These are phyloP conservation scores for Miscanthus lutarioriparius DNA, from an alignment of 176 grass and related monocot genomes.

Conservation along the genomic window DNA sequence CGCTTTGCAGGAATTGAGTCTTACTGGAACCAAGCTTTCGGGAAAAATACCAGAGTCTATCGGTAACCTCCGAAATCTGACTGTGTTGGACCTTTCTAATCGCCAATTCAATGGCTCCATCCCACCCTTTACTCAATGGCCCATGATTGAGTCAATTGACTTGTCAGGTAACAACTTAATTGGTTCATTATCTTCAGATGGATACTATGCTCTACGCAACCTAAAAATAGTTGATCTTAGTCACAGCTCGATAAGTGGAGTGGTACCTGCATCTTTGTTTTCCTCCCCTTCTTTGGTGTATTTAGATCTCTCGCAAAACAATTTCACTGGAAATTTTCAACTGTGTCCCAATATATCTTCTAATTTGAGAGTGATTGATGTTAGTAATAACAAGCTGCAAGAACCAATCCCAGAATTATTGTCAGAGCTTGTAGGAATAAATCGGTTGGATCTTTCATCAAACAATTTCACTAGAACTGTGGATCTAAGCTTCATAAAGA, in stretches of 20 bases:
- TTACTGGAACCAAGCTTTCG: slow-evolving; percentile 38
- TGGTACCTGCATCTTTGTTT: slow-evolving; percentile 2
- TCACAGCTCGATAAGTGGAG: not conserved
- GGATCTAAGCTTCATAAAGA: slow-evolving; percentile 11
- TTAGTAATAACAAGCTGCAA: slow-evolving; percentile 37
- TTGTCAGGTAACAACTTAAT: slow-evolving; percentile 44
- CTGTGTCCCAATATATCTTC: not conserved
- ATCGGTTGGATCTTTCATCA: slow-evolving; percentile 40
- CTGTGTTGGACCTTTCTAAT: slow-evolving; percentile 40
- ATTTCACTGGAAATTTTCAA: not conserved
- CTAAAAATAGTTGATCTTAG: not conserved
- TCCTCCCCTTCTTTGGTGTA: not conserved
- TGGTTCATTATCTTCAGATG: slow-evolving; percentile 30
- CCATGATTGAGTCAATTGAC: slow-evolving; percentile 7
- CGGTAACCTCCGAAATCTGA: slow-evolving; percentile 27
- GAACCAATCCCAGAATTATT: slow-evolving; percentile 44
- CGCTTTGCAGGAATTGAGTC: not conserved
- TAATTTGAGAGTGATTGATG: fast-evolving
- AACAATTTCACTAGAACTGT: slow-evolving; percentile 47
- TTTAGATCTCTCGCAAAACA: not conserved
- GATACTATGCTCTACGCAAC: not conserved
- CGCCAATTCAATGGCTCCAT: slow-evolving; percentile 44
- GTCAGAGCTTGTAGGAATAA: slow-evolving; percentile 25
- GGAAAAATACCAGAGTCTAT: slow-evolving; percentile 41
- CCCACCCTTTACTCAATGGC: slow-evolving; percentile 32